Conservation (phyloP, 805 yeast genomes). For the Yarrowia yakushimensis region DNA sequence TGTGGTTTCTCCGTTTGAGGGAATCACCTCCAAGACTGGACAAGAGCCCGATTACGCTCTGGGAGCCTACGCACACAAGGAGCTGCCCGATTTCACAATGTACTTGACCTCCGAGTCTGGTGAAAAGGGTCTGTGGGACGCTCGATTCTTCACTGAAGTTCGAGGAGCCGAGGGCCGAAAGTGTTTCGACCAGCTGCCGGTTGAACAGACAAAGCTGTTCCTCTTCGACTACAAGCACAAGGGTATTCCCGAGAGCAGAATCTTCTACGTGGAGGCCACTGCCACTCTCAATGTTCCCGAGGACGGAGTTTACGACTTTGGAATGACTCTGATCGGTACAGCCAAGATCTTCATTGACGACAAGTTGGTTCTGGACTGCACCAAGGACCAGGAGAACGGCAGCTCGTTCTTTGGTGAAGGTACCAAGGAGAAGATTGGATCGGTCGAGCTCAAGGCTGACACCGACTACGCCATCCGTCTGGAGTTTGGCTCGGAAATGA, state of each 20-base stretch:
- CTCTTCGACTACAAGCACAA: slow-evolving; percentile 28
- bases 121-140: slow-evolving; percentile 24
- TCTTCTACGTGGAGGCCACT: slow-evolving; percentile 46
- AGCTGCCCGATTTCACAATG: slow-evolving; percentile 39
- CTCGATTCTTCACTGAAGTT: slow-evolving; percentile 24
- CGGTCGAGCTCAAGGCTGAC: slow-evolving; percentile 44
- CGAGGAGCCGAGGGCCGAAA: slow-evolving; percentile 14
- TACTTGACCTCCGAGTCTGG: slow-evolving; percentile 26
- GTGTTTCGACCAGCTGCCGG: slow-evolving; percentile 25
- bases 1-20: slow-evolving; percentile 34
- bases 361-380: slow-evolving; percentile 53
- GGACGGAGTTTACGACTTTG: slow-evolving; percentile 50
- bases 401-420: slow-evolving; percentile 53
- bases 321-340: slow-evolving; percentile 52
- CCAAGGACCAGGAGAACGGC: slow-evolving; percentile 50
- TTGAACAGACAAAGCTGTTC: slow-evolving; percentile 26
- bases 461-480: slow-evolving; percentile 45
- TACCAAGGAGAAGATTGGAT: slow-evolving; percentile 48
- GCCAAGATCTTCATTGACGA: slow-evolving; percentile 54
- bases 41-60: neutral
- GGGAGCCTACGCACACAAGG: slow-evolving; percentile 33
- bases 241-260: neutral
- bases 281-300: slow-evolving; percentile 48
- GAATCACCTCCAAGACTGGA: neutral
- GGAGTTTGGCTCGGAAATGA: slow-evolving; percentile 51